Evolutionary conservation across 768 basidiomycete species (phyloP).

Genomic region (Tricholoma sp.): DNA sequence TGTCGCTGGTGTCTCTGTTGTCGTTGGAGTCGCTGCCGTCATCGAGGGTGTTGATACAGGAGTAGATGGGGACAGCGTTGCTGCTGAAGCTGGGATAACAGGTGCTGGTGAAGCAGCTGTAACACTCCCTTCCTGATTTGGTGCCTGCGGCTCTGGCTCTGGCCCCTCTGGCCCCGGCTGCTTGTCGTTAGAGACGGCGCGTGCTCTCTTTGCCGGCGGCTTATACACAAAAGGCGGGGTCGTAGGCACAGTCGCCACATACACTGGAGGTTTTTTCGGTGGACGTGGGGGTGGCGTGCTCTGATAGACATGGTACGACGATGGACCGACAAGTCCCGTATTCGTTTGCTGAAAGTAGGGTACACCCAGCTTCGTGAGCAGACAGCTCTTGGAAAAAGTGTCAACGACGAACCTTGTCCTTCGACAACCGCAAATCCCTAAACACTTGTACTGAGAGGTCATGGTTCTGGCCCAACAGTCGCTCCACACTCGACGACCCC

Average conservation of each 20-base stretch:
- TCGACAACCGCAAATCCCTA: conserved; percentile 8
- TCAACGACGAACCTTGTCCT: neutral
- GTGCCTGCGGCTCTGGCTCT: neutral
- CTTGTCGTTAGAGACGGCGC: neutral
- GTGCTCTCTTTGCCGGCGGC: conserved; percentile 8
- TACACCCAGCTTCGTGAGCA: neutral
- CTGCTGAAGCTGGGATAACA: neutral
- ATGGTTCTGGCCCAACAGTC: conserved; percentile 12
- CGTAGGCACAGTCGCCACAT: conserved; percentile 8
- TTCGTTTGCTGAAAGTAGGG: conserved; percentile 3
- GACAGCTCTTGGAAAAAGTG: neutral
- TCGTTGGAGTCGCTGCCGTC: neutral
- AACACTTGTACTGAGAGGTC: conserved; percentile 14
- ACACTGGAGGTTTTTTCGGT: neutral
- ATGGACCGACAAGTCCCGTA: conserved; percentile 5
- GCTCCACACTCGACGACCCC: conserved; percentile 6
- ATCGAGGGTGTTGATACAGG: neutral
- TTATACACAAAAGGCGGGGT: conserved; percentile 15
- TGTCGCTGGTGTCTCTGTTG: no score
- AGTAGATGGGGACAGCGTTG: neutral
- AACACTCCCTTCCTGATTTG: neutral
- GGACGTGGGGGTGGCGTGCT: neutral
- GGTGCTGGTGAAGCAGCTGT: neutral
- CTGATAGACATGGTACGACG: conserved; percentile 10
- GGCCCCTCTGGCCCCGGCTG: no score